Evolutionary conservation across 108 stramenopile species (phyloP), one percentile per base, ranked within the genome.

Genomic region (Poteriospumella lacustris): DNA sequence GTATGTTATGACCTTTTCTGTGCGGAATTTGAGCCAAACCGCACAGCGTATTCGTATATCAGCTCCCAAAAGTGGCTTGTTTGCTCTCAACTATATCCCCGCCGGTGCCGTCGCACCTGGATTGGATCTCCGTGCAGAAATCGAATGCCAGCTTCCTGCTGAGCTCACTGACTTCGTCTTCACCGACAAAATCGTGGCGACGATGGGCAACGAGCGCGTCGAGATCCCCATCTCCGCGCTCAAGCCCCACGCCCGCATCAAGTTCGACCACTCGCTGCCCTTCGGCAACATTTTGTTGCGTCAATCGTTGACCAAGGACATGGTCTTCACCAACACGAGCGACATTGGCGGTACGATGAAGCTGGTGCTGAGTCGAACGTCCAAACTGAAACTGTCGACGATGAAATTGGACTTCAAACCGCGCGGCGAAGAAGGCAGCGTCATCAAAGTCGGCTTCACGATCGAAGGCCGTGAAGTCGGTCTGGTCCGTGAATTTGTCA

Each of bases 1-100:
- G 9, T 82, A 82, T 67, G 81, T 82, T 38, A 58, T 78, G 78
- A 82, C 77, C 0, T 12, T 82, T n/a, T 70, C 76, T 2, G 12
- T 82, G 19, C 76, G 76, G 26, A 82, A 82, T 64, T 24, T 3
- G 15, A 34, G 36, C 12, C 2, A 1, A 15, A 68, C 58, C 29
- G 81, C 81, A 15, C 34, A 68, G 77, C 70, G 78, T 40, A 75
- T 79, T 38, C 58, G 78, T 29, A 34, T 79, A 34, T 24, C 26
- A 2, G 44, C 58, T 26, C 78, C 82, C 1, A 2, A 0, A 26
- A 59, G 43, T 9, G 9, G 39, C 19, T 42, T 36, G 24, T 83
- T 83, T 58, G 44, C 82, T 39, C 43, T 83, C 40, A 79, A 75
- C 40, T 83, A 75, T 58, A 76, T 36, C 29, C 77, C 82, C 0